Base-by-base conservation (phyloP, 164 flowering plant genomes). In the Kalanchoe fedtschenkoi region DNA sequence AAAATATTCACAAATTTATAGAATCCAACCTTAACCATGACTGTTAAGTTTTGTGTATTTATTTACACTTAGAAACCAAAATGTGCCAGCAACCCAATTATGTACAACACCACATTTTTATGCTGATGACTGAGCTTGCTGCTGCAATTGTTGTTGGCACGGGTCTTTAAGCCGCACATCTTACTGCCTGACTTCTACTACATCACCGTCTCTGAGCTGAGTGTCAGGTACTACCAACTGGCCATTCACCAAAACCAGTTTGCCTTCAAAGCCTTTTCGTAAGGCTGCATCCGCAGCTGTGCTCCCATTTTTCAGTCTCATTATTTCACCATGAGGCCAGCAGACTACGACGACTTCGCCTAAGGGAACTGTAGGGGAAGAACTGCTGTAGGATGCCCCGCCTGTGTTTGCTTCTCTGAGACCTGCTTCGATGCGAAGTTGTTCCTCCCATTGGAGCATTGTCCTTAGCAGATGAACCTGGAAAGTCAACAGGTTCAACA, bases 371-470 rank as follows among this genome's bases (percentile, higher is more conserved):
- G 87, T 71, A 15, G 65, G 59, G 11, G 67, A 41, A 34, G 64
- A 13, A 32, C 16, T 46, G 28, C 37, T 54, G 35, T 35, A 11
- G 10, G 67, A 34, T 43, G 33, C 66, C 26, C 41, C 55, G 7
- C 60, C 62, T 1, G 30, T 54, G 29, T 63, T 71, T 44, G 62
- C 5, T 62, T 71, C 76, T 28, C 74, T 62, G 11, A 74, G 38
- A 61, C 77, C 78, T 4, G 80, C 88, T 68, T 82, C 90, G 17
- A 83, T 73, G 34, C 73, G 79, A 57, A 92, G 71, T 65, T 84
- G 88, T 72, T 86, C 96, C 72, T 92, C 98, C 96, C 98, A 92
- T 61, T 79, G 86, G 64, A 92, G 95, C 96, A 89, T 92, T 65
- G 92, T 79, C 74, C 96, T 81, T 75, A 86, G 67, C 5, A 92